Base-by-base conservation (phyloP, 2,329 filamentous ascomycete genomes). In the Trichoderma asperellum region DNA sequence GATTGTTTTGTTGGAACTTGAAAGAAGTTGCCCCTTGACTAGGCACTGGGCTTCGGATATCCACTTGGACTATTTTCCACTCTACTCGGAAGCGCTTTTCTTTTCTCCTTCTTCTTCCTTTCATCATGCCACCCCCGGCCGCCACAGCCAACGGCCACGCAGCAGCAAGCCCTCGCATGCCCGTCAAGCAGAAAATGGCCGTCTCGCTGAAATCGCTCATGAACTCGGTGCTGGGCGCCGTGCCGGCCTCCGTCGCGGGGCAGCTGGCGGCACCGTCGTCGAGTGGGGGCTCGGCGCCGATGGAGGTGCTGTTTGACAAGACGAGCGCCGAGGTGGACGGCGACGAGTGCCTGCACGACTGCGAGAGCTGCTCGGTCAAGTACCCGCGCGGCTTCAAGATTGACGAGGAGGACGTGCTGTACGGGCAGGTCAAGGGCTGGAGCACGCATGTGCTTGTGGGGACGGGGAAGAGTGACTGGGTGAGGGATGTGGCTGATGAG, bases 391-490 rank as follows among this genome's bases (percentile, higher is more conserved):
- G 80, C 43, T 91, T 91, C 81, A 89, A 90, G 76, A 88, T 97
- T 68, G 92, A 98, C 69, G 87, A 91, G 78, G 82, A 85, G 7
- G 93, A 97, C 77, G 83, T 89, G 74, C 82, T 99, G 60, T 98
- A 96, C 77, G 96, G 95, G 0, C 85, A 92, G 70, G 87, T 97
- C 72, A 92, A 93, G 76, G 93, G 89, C 43, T 98, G 93, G 92
- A 90, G 88, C 76, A 96, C 94, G 24, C 96, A 99, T 81, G 78
- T 97, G 71, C 83, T 99, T 37, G 93, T 98, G 18, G 96, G 93
- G 29, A 99, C 96, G n/a, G 93, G 94, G 71, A 97, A 97, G 87
- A 87, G 90, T 32, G 96, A 99, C 81, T 99, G 96, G 96, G 91
- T 95, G 76, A 83, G 92, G 70, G 91, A 97, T 82, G 92, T 97